phyloP scores from a whole-genome alignment of 2,329 filamentous ascomycete species.

The Dothideomycetes sp. region DNA sequence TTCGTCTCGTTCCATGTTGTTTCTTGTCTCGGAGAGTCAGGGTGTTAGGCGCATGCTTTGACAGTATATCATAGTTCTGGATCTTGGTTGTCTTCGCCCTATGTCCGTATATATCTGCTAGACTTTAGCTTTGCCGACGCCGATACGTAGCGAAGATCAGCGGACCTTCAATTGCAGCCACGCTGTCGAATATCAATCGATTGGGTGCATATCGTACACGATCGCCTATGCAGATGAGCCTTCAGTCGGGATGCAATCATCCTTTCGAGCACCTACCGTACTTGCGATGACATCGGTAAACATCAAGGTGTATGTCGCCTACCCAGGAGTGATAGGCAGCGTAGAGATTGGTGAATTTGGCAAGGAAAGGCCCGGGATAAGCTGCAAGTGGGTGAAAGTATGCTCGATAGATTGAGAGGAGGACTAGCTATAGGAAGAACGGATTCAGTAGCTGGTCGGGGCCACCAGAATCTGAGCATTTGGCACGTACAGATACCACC shows the following conservation, averaged over 20 bases:
- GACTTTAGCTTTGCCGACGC: too few relatives aligned
- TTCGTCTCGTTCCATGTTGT: background rate
- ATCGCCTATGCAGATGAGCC: background rate
- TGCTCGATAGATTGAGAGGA: background rate
- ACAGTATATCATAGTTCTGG: background rate
- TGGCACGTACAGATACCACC: too few relatives aligned
- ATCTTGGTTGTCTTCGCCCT: background rate
- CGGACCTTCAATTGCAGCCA: background rate
- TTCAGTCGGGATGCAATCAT: background rate
- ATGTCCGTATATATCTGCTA: background rate
- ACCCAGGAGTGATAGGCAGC: constrained; percentile 2
- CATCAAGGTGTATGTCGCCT: constrained; percentile 1
- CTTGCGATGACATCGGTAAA: background rate
- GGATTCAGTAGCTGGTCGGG: too few relatives aligned
- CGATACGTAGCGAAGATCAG: too few relatives aligned
- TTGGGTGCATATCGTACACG: background rate
- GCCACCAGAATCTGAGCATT: too few relatives aligned
- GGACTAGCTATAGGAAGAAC: background rate
- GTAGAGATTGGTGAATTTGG: constrained; percentile 3
- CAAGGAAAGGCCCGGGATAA: background rate
- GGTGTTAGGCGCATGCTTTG: background rate
- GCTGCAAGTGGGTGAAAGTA: background rate
- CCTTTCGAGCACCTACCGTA: background rate
- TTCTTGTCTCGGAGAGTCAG: background rate
- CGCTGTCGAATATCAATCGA: background rate